Conservation (phyloP, 768 basidiomycete species). For the Lactarius deliciosus region DNA sequence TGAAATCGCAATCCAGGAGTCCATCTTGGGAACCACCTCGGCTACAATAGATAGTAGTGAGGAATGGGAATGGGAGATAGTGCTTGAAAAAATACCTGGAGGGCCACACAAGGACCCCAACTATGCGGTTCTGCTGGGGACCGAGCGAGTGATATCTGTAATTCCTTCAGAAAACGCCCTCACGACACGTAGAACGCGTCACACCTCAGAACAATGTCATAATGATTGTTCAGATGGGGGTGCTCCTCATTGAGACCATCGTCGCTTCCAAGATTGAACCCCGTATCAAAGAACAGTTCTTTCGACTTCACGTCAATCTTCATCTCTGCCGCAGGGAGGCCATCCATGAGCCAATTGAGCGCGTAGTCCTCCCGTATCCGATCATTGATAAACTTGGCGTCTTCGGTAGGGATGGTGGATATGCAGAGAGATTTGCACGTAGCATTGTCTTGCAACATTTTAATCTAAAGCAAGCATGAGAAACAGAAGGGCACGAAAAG, state of each 20-base stretch:
- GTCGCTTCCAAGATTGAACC: slow-evolving; percentile 86
- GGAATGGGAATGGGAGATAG: neutral
- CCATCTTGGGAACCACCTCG: slow-evolving; percentile 60
- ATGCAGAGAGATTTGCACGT: slow-evolving; percentile 79
- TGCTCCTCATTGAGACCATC: slow-evolving; percentile 54
- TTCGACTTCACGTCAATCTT: slow-evolving; percentile 74
- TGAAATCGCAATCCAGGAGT: slow-evolving; percentile 51
- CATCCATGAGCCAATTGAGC: slow-evolving; percentile 93
- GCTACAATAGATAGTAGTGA: slow-evolving; percentile 39
- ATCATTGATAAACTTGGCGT: slow-evolving; percentile 88
- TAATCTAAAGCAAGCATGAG: slow-evolving; percentile 49
- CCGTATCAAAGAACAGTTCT: slow-evolving; percentile 91
- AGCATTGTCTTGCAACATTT: slow-evolving; percentile 73
- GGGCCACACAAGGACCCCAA: slow-evolving; percentile 90
- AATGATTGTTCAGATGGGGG: slow-evolving; percentile 90
- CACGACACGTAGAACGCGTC: slow-evolving; percentile 22
- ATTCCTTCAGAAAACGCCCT: slow-evolving; percentile 17
- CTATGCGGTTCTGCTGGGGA: slow-evolving; percentile 74
- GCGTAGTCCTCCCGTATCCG: slow-evolving; percentile 92
- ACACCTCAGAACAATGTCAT: slow-evolving; percentile 78
- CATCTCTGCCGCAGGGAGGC: slow-evolving; percentile 92
- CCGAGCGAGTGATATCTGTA: slow-evolving; percentile 77
- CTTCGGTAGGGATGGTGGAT: slow-evolving; percentile 57
- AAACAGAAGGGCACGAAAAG: slow-evolving; percentile 9
- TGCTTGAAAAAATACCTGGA: slow-evolving; percentile 37